A percentile compares a stretch with the other conserved stretches of the same genome.
Conservation (phyloP, 2,329 filamentous ascomycete species). For the Cephalotrichum gorgonifer region DNA sequence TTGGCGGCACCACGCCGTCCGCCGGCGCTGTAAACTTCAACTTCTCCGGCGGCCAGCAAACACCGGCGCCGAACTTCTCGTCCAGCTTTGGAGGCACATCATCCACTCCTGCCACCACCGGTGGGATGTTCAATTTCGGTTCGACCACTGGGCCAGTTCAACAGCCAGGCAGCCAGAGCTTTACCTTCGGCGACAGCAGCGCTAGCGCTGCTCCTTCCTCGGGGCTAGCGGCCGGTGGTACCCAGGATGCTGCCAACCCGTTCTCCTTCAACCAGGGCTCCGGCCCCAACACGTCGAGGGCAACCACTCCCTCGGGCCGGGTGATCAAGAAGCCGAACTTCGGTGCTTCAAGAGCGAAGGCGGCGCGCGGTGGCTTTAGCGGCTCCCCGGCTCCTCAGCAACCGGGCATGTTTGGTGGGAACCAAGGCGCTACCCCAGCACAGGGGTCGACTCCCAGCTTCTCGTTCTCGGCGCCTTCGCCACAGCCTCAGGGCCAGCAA, state of each 20-base stretch:
- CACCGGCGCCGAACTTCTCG: conserved; percentile 12
- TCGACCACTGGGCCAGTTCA: conserved; percentile 2
- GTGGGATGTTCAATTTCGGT: conserved; percentile 1
- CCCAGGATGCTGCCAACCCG: conserved; percentile 26
- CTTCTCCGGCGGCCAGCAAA: conserved; percentile 1
- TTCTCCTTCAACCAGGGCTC: conserved; percentile 22
- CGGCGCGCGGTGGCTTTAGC: conserved; percentile 11
- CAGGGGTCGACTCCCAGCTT: conserved; percentile 7
- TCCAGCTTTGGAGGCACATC: conserved; percentile 13
- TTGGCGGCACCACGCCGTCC: conserved; percentile 20
- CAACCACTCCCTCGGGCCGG: conserved; percentile 1
- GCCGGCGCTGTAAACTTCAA: conserved; percentile 7
- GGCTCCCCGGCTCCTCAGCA: conserved; percentile 17
- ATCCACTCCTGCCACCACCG: not conserved
- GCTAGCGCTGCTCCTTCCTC: conserved; percentile 9
- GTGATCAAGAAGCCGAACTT: conserved; percentile 8
- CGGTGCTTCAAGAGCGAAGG: conserved; percentile 7
- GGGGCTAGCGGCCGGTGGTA: conserved; percentile 11
- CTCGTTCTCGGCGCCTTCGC: conserved; percentile 1
- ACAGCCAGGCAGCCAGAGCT: conserved; percentile 7
- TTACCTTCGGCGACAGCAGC: conserved; percentile 20
- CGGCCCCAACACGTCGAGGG: conserved; percentile 9
- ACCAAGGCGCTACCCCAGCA: conserved; percentile 11
- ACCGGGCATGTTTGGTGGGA: conserved; percentile 1
- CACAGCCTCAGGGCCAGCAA: conserved; percentile 7